Evolutionary conservation across 805 yeast species (phyloP).

Genomic region (Candida piceae): DNA sequence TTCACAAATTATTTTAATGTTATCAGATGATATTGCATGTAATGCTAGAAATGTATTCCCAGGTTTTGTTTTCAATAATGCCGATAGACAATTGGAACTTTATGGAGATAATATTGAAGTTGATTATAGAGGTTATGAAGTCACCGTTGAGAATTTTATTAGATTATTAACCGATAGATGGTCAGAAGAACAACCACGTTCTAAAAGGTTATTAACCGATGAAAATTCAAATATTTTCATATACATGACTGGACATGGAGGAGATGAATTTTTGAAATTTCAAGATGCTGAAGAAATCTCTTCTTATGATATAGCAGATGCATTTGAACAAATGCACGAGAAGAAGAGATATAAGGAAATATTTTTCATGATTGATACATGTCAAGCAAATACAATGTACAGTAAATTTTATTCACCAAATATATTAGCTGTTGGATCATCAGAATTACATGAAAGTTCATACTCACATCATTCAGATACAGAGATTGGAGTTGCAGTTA

Average conservation of each 20-base stretch:
- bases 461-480: constrained; percentile 95
- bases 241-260: constrained; percentile 98
- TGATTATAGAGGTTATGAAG: constrained; percentile 96
- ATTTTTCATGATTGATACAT: constrained; percentile 96
- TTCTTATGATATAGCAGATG: constrained; percentile 93
- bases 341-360: constrained; percentile 93
- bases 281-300: constrained; percentile 99
- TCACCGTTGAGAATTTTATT: constrained; percentile 95
- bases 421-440: constrained; percentile 87
- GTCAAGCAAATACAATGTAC: constrained; percentile 98
- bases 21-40: constrained; percentile 96
- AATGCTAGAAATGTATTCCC: constrained; percentile 95
- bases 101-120: constrained; percentile 95
- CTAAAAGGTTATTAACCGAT: constrained; percentile 86
- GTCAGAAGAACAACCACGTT: constrained; percentile 90
- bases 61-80: constrained; percentile 91
- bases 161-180: constrained; percentile 90
- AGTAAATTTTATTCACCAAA: constrained; percentile 89
- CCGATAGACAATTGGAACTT: constrained; percentile 84
- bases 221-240: constrained; percentile 91
- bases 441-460: constrained; percentile 80
- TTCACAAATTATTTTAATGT: constrained; percentile 92
- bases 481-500: constrained; percentile 96
- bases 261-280: constrained; percentile 92
- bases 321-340: constrained; percentile 95